These are phyloP conservation scores for Fraxinus ornus DNA, from an alignment of 305 asterid species.

Conservation along the genomic window DNA sequence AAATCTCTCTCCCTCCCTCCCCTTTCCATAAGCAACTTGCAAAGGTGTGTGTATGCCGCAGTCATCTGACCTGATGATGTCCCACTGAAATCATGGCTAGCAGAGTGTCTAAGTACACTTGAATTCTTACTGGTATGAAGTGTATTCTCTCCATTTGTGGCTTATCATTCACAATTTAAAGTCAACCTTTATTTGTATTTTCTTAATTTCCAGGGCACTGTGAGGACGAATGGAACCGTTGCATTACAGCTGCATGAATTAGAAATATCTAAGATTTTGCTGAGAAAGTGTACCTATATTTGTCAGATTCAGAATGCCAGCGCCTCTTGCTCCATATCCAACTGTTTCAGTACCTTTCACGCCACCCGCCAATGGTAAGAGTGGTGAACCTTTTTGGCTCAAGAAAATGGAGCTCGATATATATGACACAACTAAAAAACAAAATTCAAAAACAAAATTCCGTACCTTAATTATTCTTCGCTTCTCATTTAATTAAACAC, in stretches of 20 bases:
- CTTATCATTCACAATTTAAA: neutral
- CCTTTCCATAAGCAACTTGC: slow-evolving; percentile 20
- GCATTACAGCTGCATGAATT: slow-evolving; percentile 17
- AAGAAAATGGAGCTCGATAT: neutral
- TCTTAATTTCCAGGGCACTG: slow-evolving; percentile 27
- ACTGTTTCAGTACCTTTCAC: slow-evolving; percentile 36
- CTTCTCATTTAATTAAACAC: neutral
- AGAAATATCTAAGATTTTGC: slow-evolving; percentile 19
- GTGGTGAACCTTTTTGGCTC: neutral
- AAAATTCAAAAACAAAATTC: too few species aligned
- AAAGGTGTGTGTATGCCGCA: slow-evolving; percentile 27
- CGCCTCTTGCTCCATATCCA: slow-evolving; percentile 55
- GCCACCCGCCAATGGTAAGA: slow-evolving; percentile 39
- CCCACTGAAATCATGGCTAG: slow-evolving; percentile 13
- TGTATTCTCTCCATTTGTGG: slow-evolving; percentile 11
- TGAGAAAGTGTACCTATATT: slow-evolving; percentile 10
- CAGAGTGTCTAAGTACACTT: neutral
- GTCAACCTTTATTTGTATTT: neutral
- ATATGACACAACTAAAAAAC: neutral
- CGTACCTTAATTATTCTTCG: neutral
- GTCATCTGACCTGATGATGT: slow-evolving; percentile 15
- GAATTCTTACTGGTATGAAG: slow-evolving; percentile 19
- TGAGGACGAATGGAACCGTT: slow-evolving; percentile 18
- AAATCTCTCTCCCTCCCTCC: neutral
- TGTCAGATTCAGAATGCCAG: slow-evolving; percentile 40